phyloP scores from a whole-genome alignment of 2,329 filamentous ascomycete species.

The Trichocomaceae sp. region DNA sequence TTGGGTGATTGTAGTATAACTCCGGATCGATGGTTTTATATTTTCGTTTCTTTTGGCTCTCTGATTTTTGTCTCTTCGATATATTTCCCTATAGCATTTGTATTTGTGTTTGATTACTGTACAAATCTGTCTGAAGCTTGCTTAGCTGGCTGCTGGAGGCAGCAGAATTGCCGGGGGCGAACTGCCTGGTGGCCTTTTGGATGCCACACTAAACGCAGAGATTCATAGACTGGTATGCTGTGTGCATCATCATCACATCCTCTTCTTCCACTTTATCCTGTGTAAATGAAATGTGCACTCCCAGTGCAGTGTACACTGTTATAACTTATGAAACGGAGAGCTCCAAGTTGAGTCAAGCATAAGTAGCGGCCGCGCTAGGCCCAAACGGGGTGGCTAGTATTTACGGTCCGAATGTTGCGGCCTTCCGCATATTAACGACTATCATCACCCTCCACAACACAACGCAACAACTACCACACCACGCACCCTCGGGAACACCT shows the following conservation, averaged over 20 bases:
- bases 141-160: conserved; percentile 9
- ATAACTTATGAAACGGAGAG: too few species aligned
- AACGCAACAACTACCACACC: conserved; percentile 8
- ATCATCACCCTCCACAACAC: too few species aligned
- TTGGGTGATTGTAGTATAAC: conserved; percentile 11
- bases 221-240: not conserved
- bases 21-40: not conserved
- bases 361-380: not conserved
- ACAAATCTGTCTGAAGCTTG: not conserved
- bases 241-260: not conserved
- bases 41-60: not conserved
- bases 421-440: conserved; percentile 3
- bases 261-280: not conserved
- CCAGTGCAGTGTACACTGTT: too few species aligned
- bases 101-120: not conserved
- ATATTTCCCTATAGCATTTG: conserved; percentile 9
- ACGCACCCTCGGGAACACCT: not conserved
- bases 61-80: not conserved
- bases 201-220: not conserved
- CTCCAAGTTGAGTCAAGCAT: too few species aligned
- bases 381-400: not conserved
- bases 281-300: not conserved
- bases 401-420: conserved; percentile 10
- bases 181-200: not conserved
- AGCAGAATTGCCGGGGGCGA: conserved; percentile 13